These are phyloP conservation scores for Phytophthora ramorum DNA, from an alignment of 352 stramenopile species.

Conservation along the genomic window DNA sequence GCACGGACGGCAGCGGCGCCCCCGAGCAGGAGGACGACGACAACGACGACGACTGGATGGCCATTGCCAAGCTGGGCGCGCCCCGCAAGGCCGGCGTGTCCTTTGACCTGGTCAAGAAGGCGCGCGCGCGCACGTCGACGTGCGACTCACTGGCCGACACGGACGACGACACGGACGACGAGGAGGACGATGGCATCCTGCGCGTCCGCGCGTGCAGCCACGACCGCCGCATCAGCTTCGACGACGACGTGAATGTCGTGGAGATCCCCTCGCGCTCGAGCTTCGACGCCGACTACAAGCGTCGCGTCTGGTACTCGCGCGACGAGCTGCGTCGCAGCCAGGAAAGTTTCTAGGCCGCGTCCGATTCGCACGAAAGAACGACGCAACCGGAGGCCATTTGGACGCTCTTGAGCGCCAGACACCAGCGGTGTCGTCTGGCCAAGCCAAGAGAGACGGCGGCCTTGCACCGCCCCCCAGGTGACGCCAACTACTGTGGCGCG, in stretches of 20 bases:
- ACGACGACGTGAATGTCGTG: conserved; percentile 74
- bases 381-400: conserved; percentile 14
- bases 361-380: not conserved
- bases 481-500: not conserved
- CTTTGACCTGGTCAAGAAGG: conserved; percentile 42
- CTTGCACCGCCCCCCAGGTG: not conserved
- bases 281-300: conserved; percentile 84
- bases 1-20: conserved; percentile 52
- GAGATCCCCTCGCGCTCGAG: conserved; percentile 73
- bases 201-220: conserved; percentile 72
- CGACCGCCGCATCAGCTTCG: conserved; percentile 80
- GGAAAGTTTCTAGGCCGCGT: conserved; percentile 47
- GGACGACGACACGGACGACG: conserved; percentile 71
- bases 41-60: conserved; percentile 64
- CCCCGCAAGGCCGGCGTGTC: not conserved
- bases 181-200: conserved; percentile 59
- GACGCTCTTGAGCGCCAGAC: conserved; percentile 1
- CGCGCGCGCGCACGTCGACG: conserved; percentile 60
- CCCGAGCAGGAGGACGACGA: conserved; percentile 51
- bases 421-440: conserved; percentile 14
- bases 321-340: conserved; percentile 64
- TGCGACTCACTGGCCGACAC: conserved; percentile 67
- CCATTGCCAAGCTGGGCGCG: conserved; percentile 42
- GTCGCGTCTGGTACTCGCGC: conserved; percentile 75
- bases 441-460: conserved; percentile 25